Evolutionary conservation across 2,329 filamentous ascomycete species (phyloP), one percentile per base, ranked within the genome.

Genomic region (Fusarium udum): DNA sequence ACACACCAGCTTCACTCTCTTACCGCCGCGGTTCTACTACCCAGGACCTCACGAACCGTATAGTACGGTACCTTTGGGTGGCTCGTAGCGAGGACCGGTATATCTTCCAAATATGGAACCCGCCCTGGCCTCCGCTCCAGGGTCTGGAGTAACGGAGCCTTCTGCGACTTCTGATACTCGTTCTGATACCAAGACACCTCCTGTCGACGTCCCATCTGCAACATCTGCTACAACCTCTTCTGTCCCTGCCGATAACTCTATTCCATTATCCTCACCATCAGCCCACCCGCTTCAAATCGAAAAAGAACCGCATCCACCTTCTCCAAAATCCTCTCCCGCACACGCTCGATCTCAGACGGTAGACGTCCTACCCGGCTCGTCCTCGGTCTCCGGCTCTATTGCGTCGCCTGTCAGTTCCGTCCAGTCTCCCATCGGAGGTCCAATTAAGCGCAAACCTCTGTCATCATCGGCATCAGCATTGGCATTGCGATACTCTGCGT

Each of bases 371-470:
- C 52, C 71, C 62, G 65, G 62, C 61, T 70, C 72, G 70, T 59
- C 64, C 58, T 64, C 78, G 71, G 61, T 71, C 66, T 65, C 73
- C 24, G 71, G 67, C 46, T 51, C 67, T 65, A 28, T 64, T 61
- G 26, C 58, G 28, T 61, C 72, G 55, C 40, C 67, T 26, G 53
- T 61, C 43, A 40, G 61, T 62, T 67, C 70, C 52, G 68, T 74
- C 49, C 62, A 66, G 37, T 71, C 74, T 61, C 69, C 74, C 67
- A 64, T 74, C 64, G 70, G 64, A 34, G 77, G 75, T 46, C 79
- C 83, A 71, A 87, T 91, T 81, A 87, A 87, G 78, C 86, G 90
- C 71, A 91, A 92, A 82, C 90, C 90, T 61, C 79, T 92, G 69
- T 90, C 89, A 48, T 82, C 84, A 13, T 86, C 86, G 37, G 87